phyloP scores from a whole-genome alignment of 192 early-diverging fungal species.

The Chytriomyces sp. region DNA sequence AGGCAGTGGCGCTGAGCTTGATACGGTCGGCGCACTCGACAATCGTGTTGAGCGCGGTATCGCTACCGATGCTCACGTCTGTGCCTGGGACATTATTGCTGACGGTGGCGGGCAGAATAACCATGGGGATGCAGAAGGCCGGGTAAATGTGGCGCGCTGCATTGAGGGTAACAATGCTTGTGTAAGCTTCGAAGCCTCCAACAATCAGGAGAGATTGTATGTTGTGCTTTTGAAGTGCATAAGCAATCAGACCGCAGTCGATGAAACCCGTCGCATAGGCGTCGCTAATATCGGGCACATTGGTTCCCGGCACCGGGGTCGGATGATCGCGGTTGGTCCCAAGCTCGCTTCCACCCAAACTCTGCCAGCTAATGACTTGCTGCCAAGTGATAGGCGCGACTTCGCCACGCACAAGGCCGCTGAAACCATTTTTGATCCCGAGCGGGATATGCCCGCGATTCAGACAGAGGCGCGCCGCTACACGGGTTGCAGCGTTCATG shows the following conservation, averaged over 20 bases:
- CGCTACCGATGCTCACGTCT: constrained; percentile 90
- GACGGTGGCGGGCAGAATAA: constrained; percentile 90
- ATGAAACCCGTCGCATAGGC: constrained; percentile 44
- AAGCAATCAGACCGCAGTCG: constrained; percentile 87
- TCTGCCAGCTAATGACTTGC: constrained; percentile 88
- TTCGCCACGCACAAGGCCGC: constrained; percentile 83
- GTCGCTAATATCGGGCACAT: constrained; percentile 30
- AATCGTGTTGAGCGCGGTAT: constrained; percentile 94
- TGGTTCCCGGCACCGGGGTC: constrained; percentile 49
- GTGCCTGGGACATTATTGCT: constrained; percentile 98
- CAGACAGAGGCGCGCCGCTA: constrained; percentile 78
- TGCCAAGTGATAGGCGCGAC: constrained; percentile 80
- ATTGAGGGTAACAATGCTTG: constrained; percentile 72
- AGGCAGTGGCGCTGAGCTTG: constrained; percentile 89
- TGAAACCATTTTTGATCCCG: constrained; percentile 91
- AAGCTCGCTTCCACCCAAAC: constrained; percentile 86
- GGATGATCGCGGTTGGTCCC: constrained; percentile 95
- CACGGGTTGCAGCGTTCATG: constrained; percentile 95
- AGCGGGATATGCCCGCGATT: constrained; percentile 87
- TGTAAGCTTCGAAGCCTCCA: constrained; percentile 96
- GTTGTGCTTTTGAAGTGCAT: constrained; percentile 85
- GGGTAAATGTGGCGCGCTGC: constrained; percentile 78
- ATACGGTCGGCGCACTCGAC: constrained; percentile 88
- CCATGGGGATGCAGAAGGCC: constrained; percentile 92
- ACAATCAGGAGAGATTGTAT: constrained; percentile 92